Percentiles rank a stretch among this genome's conserved stretches.
phyloP scores from a whole-genome alignment of 2,329 filamentous ascomycete genomes.

The Grosmannia huntii region DNA sequence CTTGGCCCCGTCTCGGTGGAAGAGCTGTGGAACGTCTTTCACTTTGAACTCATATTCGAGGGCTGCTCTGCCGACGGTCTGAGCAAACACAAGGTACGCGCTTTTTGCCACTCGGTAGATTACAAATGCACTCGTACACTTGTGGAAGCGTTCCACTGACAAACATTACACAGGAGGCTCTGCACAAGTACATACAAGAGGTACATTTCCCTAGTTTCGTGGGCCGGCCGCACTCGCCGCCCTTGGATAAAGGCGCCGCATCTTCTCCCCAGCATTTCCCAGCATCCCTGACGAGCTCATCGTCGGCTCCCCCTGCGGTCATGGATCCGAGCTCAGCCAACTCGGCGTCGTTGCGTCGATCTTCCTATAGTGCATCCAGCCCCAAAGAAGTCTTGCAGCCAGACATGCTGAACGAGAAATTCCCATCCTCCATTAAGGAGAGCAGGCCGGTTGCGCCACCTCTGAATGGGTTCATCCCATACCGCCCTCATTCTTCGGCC shows the following conservation, averaged over 20 bases:
- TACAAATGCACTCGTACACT: neutral
- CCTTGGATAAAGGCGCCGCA: neutral
- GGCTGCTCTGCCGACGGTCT: slow-evolving; percentile 44
- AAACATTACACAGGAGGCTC: neutral
- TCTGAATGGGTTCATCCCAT: slow-evolving; percentile 2
- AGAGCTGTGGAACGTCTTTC: slow-evolving; percentile 45
- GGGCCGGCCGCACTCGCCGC: neutral
- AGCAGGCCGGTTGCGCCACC: slow-evolving; percentile 1
- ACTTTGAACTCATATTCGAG: slow-evolving; percentile 42
- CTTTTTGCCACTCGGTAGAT: neutral
- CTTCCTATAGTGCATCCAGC: slow-evolving; percentile 13
- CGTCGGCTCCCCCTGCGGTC: slow-evolving; percentile 39
- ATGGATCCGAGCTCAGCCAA: slow-evolving; percentile 23
- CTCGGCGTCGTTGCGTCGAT: slow-evolving; percentile 12
- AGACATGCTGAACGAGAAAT: slow-evolving; percentile 27
- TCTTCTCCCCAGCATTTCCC: neutral
- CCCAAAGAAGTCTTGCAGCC: slow-evolving; percentile 24
- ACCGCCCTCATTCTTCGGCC: slow-evolving; percentile 10
- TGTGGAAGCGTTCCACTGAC: neutral
- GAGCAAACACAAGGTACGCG: slow-evolving; percentile 41
- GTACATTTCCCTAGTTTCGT: neutral
- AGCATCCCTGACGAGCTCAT: too few relatives aligned
- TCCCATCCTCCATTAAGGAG: slow-evolving; percentile 23
- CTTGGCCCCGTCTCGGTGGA: slow-evolving; percentile 23
- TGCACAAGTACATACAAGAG: neutral